Evolutionary conservation across 2,329 filamentous ascomycete species (phyloP), one percentile per base, ranked within the genome.

Genomic region (Neonectria magnoliae): DNA sequence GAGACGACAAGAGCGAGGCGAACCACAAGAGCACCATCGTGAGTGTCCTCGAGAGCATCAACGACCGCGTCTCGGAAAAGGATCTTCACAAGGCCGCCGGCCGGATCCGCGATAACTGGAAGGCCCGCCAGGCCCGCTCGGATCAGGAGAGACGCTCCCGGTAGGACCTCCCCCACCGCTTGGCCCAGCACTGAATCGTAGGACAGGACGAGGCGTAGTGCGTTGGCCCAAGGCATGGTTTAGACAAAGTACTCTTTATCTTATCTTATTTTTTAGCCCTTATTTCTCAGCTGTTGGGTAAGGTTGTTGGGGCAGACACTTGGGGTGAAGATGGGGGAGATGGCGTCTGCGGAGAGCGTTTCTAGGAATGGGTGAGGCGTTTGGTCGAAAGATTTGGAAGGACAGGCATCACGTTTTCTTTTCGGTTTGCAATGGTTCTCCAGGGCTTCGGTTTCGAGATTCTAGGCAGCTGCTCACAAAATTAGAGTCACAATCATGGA

Each of bases 1-100:
- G 96, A 57, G 94, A 98, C 74, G 96, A 99, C 79, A 99, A 99
- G 81, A 83, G 85, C 29, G 91, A 97, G 70, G 94, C 93, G 0
- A 99, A 99, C 75, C 94, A 98, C 79, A 91, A 92, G 64, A 90
- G 84, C 18, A 95, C 93, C 0, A 93, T 98, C 1, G 84, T 90
- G 27, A 97, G 92, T 76, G 96, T 99, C 4, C 85, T 98, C 64
- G 91, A 95, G 69, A 97, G 93, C 78, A 98, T 99, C 71, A 86
- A 89, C 65, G 93, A 98, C 74, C 90, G 89, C 1, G 93, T 99
- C 11, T 92, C 89, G 0, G 89, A 97, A 79, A 85, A 92, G 62
- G 94, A 99, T 75, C 84, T 99, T 36, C 85, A 94, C 50, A 85
- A 81, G 2, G 85, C 88, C 1, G 91, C 91, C 29, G 86, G 85